Percentiles rank a stretch among this genome's conserved stretches.
These are phyloP conservation scores for Suhomyces faveliae DNA, from an alignment of 805 yeast species.

Conservation along the genomic window DNA sequence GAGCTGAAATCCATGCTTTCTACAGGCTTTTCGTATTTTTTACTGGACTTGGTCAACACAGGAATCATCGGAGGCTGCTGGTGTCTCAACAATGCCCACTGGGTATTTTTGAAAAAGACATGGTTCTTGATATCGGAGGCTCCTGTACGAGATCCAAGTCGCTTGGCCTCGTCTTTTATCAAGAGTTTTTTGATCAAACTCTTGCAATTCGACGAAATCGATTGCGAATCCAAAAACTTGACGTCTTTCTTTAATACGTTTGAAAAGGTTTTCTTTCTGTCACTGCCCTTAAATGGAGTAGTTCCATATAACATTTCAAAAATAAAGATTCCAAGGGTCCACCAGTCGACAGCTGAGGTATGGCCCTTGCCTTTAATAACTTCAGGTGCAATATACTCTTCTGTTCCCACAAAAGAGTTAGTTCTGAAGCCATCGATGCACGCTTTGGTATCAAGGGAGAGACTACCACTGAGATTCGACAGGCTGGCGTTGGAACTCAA, in stretches of 20 bases:
- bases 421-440: conserved; percentile 96
- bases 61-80: conserved; percentile 97
- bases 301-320: conserved; percentile 95
- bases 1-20: conserved; percentile 13
- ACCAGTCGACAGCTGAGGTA: conserved; percentile 98
- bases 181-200: conserved; percentile 75
- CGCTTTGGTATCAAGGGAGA: conserved; percentile 86
- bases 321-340: conserved; percentile 93
- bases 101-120: conserved; percentile 84
- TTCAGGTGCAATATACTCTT: conserved; percentile 98
- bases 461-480: conserved; percentile 37
- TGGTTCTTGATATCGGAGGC: conserved; percentile 94
- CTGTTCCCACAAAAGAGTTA: conserved; percentile 98
- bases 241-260: conserved; percentile 84
- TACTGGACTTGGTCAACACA: conserved; percentile 45
- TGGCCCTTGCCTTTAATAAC: conserved; percentile 97
- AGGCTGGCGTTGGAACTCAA: conserved; percentile 23
- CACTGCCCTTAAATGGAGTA: conserved; percentile 93
- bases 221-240: conserved; percentile 66
- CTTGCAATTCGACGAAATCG: conserved; percentile 73
- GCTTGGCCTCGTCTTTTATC: conserved; percentile 82
- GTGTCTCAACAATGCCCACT: conserved; percentile 93
- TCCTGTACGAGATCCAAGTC: conserved; percentile 90
- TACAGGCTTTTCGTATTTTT: conserved; percentile 11
- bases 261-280: conserved; percentile 85